Evolutionary conservation across 352 stramenopile genomes (phyloP), one percentile per base, ranked within the genome.

Genomic region (Sclerospora graminicola): DNA sequence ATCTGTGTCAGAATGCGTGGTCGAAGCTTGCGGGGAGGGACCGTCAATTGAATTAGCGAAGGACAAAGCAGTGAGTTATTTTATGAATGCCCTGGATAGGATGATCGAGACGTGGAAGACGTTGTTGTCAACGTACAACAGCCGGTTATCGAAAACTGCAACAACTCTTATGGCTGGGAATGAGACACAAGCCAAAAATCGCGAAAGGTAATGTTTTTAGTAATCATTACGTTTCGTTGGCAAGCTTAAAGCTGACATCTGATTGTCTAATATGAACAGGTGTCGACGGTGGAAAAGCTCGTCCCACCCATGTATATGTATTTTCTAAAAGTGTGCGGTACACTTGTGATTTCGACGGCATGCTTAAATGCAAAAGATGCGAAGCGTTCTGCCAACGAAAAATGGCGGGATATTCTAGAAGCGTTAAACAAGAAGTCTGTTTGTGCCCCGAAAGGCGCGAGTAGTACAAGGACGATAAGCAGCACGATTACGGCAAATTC

Each of bases 331-430:
- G 57, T 90, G 3, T 48, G 62, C 6, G 36, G 39, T 0, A 65
- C 63, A 0, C 21, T 80, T n/a, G 68, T 56, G 0, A 65, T 89
- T 30, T 77, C 69, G 6, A 69, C 72, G 8, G 57, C 73, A 4
- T 86, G 73, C 19, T 19, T 82, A 36, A 87, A 77, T 26, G 52
- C 59, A 31, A 90, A 84, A 50, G 73, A 84, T 53, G 75, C 79
- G 0, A 88, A 87, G 45, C 64, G 79, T 9, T 75, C 76, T 15
- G 73, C 79, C 8, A 81, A 66, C 19, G 79, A 90, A 51, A 60
- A 64, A 23, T 89, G 82, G 48, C 73, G 72, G 4, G 69, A 87
- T 31, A 57, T 83, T 6, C 14, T 90, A 14, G 69, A 82, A 13
- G 54, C 32, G 5, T 60, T 88, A 11, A 54, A 53, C 16, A 64